These are phyloP conservation scores for Colletotrichum australisinense DNA, from an alignment of 2,329 filamentous ascomycete species.

Conservation along the genomic window DNA sequence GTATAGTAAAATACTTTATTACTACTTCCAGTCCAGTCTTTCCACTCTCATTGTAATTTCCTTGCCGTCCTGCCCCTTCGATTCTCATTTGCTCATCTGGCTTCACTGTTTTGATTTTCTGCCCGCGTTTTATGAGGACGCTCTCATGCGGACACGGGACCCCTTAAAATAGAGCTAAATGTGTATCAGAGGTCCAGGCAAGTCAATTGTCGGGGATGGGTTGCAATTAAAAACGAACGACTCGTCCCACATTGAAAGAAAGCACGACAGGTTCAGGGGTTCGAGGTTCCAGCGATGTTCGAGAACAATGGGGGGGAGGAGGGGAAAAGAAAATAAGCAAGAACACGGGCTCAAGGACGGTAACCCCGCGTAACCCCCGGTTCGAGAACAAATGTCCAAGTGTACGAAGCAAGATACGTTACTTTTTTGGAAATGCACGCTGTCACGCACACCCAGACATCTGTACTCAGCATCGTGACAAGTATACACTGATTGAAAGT, in stretches of 20 bases:
- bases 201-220: not conserved
- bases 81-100: not conserved
- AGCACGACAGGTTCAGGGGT: slow-evolving; percentile 15
- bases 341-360: not conserved
- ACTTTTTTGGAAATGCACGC: not conserved
- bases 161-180: not conserved
- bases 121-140: not conserved
- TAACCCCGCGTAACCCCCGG: not conserved
- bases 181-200: not conserved
- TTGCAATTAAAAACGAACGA: slow-evolving; percentile 1
- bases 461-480: not conserved
- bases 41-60: not conserved
- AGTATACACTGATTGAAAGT: no score
- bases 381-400: not conserved
- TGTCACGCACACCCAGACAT: not conserved
- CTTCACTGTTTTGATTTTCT: not conserved
- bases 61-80: not conserved
- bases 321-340: not conserved
- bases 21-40: slow-evolving; percentile 7
- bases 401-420: not conserved
- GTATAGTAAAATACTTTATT: slow-evolving; percentile 14
- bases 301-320: not conserved
- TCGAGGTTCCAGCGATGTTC: not conserved
- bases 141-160: not conserved
- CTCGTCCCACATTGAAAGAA: slow-evolving; percentile 12